phyloP scores from a whole-genome alignment of 2,329 filamentous ascomycete species.

The Magnaporthiopsis incrustans region DNA sequence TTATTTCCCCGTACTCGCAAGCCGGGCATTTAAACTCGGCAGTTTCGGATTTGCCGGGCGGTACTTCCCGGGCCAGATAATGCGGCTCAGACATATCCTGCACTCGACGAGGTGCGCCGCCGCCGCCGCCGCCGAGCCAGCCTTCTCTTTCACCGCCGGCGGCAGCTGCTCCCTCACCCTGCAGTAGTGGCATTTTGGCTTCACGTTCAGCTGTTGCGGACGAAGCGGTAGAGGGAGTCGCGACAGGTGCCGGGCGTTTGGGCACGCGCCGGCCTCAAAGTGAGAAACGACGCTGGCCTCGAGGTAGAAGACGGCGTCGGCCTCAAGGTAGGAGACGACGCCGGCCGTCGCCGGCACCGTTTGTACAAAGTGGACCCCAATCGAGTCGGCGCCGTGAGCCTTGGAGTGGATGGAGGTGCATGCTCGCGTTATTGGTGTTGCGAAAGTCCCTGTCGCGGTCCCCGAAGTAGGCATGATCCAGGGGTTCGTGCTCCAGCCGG shows the following conservation, averaged over 20 bases:
- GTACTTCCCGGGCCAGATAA: slow-evolving; percentile 39
- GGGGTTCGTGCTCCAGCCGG: background rate
- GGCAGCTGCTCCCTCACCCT: slow-evolving; percentile 16
- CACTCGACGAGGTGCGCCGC: slow-evolving; percentile 28
- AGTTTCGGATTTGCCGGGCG: slow-evolving; percentile 24
- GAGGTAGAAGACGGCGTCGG: too few relatives aligned
- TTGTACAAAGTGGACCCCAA: slow-evolving; percentile 45
- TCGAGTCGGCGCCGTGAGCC: slow-evolving; percentile 33
- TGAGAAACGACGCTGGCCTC: too few relatives aligned
- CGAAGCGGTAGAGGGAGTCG: slow-evolving; percentile 37
- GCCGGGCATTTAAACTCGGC: slow-evolving; percentile 31
- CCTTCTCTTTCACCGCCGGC: slow-evolving; percentile 8
- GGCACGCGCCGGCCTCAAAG: slow-evolving; percentile 47
- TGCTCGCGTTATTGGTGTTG: background rate
- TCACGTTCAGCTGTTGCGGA: slow-evolving; percentile 34
- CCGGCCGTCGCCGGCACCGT: slow-evolving; percentile 42
- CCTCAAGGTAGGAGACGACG: too few relatives aligned
- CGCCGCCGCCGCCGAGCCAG: slow-evolving; percentile 2
- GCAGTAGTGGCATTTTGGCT: slow-evolving; percentile 42
- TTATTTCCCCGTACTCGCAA: slow-evolving; percentile 23
- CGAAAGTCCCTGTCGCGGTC: background rate
- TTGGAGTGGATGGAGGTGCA: slow-evolving; percentile 52
- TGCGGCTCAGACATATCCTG: slow-evolving; percentile 31
- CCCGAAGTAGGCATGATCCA: slow-evolving; percentile 1
- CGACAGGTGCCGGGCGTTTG: slow-evolving; percentile 32